Evolutionary conservation across 78 protist genomes (phyloP), one percentile per base, ranked within the genome.

Genomic region (Dictyostelium intermedium): DNA sequence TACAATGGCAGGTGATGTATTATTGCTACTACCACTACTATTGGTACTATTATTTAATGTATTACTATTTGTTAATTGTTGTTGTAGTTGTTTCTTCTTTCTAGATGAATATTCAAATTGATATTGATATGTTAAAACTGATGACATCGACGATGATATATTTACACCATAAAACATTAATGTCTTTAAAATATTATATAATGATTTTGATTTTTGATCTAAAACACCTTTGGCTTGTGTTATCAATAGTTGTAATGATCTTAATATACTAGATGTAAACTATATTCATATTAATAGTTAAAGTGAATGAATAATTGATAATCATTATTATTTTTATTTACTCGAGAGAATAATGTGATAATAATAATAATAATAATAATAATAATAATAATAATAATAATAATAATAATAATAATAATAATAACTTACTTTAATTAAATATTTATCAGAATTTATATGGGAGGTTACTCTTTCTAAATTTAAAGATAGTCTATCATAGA

Each of bases 161-260:
- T 41, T 89, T 10, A 83, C 73, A 32, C 94, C 94, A 80, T 63
- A 89, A 50, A 89, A 89, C 94, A 89, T 89, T n/a, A 89, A 70
- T 30, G 61, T 60, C 73, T 89, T 89, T 43, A 89, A 47, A 8
- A 89, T 63, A 80, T 47, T 39, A 32, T 61, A 66, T 69, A 89
- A n/a, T 34, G 70, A 50, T 18, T 30, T 32, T 61, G 85, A 39
- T 47, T 69, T 78, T 43, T 43, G 53, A 34, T 89, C 94, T 27
- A 76, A 32, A 5, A 80, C 30, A 32, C 87, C 85, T 50, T 89
- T 89, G 3, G 70, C 63, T 80, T 89, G 94, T 34, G 81, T 37
- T 20, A 60, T n/a, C 39, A 89, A 27, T 27, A 89, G n/a, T 80
- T 89, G 94, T n/a, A 89, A 14, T 32, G 94, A 89, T 89, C 94